Percentiles rank a stretch among this genome's conserved stretches.
phyloP scores from a whole-genome alignment of 495 filamentous ascomycete genomes.

The Acidiella bohemica region DNA sequence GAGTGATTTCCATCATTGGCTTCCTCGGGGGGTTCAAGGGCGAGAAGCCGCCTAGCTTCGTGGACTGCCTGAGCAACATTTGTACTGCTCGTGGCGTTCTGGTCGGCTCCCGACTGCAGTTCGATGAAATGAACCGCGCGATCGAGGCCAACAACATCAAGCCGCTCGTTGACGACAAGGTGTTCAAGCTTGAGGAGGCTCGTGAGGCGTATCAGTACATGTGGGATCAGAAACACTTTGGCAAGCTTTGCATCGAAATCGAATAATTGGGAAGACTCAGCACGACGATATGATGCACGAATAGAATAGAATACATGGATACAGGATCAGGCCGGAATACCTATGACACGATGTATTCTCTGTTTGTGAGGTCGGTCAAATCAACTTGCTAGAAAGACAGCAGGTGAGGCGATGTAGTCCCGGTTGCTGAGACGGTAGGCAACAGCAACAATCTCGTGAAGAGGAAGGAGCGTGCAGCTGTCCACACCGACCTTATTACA shows the following conservation, averaged over 20 bases:
- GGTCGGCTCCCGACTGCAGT: constrained; percentile 27
- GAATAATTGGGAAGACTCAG: constrained; percentile 32
- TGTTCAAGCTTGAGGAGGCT: constrained; percentile 26
- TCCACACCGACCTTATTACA: too few relatives aligned
- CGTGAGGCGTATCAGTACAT: constrained; percentile 37
- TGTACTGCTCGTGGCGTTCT: constrained; percentile 29
- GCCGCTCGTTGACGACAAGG: constrained; percentile 30
- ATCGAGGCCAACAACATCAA: constrained; percentile 30
- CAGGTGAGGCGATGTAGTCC: too few relatives aligned
- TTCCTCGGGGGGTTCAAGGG: constrained; percentile 26
- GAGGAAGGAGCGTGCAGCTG: too few relatives aligned
- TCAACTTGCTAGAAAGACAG: too few relatives aligned
- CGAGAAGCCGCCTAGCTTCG: constrained; percentile 26
- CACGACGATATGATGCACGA: too few relatives aligned
- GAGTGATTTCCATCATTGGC: constrained; percentile 33
- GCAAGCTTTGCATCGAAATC: constrained; percentile 59
- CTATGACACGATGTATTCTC: too few relatives aligned
- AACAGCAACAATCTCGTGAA: too few relatives aligned
- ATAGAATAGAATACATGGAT: too few relatives aligned
- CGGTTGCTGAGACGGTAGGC: too few relatives aligned
- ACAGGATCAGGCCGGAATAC: too few relatives aligned
- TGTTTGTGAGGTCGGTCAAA: too few relatives aligned
- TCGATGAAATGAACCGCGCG: constrained; percentile 31
- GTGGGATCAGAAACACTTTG: constrained; percentile 66
- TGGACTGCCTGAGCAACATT: constrained; percentile 25